Base-by-base conservation (phyloP, 2,329 filamentous ascomycete species). In the Venturiaceae sp. region DNA sequence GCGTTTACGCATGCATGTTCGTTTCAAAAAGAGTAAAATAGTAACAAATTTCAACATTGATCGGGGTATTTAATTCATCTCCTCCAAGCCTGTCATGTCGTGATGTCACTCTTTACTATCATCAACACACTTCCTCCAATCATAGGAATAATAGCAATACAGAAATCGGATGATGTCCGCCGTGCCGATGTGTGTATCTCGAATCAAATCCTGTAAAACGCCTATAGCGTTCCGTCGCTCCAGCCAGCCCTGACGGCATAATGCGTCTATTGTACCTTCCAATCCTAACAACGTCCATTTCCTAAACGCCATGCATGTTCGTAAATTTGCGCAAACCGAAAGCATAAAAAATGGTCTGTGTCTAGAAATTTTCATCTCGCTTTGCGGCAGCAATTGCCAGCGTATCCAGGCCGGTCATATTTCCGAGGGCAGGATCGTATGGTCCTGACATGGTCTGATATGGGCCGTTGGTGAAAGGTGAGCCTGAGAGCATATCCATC, bases 351-450 rank as follows among this genome's bases (percentile, higher is more conserved):
- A 30, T 5, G 14, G 36, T 37, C 11, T 16, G 14, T 26, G 14
- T 28, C 37, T 44, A 56, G 36, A 39, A 57, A 28, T 57, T 32
- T 9, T 57, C 55, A n/a, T 57, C 55, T 21, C 55, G 55, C 41
- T 57, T 57, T 19, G 58, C 47, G n/a, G 58, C 58, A 23, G 54
- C 58, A 16, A 60, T 60, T 8, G 58, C 58, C 14, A 60, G 56
- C 21, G 58, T 59, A 16, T 60, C 58, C 28, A 60, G 41, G 21
- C 58, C 58, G 9, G 37, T 44, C 1, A 7, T 23, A 28, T 30
- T 30, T 3, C 32, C 57, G 16, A 55, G 57, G n/a, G 57, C 57
- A 32, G 57, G 46, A 39, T 60, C 55, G 41, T 52, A 30, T 11
- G 39, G 54, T 5, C 16, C 32, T 5, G 37, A n/a, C 26, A 36